Conservation (phyloP, 768 basidiomycete genomes). For the Paxillus rubicundulus region DNA sequence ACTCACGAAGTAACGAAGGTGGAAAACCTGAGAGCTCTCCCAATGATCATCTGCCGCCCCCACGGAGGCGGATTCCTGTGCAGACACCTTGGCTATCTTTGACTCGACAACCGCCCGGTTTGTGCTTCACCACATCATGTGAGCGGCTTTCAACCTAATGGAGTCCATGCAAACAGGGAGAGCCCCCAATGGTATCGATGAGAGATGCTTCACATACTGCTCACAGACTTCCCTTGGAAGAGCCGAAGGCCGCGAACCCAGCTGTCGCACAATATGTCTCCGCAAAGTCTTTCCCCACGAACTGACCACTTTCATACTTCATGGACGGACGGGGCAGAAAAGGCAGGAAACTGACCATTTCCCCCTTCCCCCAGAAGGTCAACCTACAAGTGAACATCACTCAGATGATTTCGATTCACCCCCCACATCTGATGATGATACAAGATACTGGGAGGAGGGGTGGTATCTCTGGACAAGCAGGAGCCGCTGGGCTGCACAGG, state of each 20-base stretch:
- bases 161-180: conserved; percentile 37
- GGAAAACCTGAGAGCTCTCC: neutral
- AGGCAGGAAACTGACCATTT: conserved; percentile 49
- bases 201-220: conserved; percentile 64
- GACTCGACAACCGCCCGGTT: conserved; percentile 22
- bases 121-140: neutral
- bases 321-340: conserved; percentile 31
- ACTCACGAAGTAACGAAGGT: neutral
- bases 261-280: conserved; percentile 58
- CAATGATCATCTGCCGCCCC: neutral
- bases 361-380: conserved; percentile 68
- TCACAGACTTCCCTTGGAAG: conserved; percentile 57
- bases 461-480: conserved; percentile 72
- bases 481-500: conserved; percentile 49
- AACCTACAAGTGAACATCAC: conserved; percentile 34
- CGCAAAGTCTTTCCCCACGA: conserved; percentile 69
- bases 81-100: conserved; percentile 27
- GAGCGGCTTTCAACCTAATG: neutral
- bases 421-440: conserved; percentile 30
- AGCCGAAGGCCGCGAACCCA: conserved; percentile 47
- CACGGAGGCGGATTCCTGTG: conserved; percentile 1
- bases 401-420: conserved; percentile 10
- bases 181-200: conserved; percentile 59
- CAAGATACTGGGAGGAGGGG: conserved; percentile 69
- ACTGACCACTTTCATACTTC: conserved; percentile 49